Conservation (phyloP, 495 filamentous ascomycete species). For the Xylaria grammica region DNA sequence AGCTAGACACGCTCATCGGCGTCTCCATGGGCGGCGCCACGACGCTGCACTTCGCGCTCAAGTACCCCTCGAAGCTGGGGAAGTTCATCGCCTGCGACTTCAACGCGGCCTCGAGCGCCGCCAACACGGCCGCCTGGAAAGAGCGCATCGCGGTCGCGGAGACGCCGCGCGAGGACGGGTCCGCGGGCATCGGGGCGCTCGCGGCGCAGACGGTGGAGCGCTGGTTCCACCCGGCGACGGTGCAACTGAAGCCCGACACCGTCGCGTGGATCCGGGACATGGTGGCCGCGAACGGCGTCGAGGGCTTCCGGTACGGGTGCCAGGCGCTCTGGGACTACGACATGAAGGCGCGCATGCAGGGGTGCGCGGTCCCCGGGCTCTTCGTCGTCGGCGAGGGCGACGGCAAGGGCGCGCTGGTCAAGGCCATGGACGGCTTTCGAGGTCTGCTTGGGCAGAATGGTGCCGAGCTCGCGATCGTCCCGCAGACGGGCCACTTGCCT, state of each 20-base stretch:
- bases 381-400: conserved; percentile 75
- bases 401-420: conserved; percentile 68
- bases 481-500: conserved; percentile 75
- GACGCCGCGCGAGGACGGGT: conserved; percentile 51
- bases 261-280: conserved; percentile 58
- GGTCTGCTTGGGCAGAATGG: conserved; percentile 54
- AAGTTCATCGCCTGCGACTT: conserved; percentile 79
- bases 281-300: conserved; percentile 66
- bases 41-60: conserved; percentile 70
- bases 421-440: conserved; percentile 77
- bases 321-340: conserved; percentile 80
- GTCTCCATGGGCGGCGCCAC: conserved; percentile 82
- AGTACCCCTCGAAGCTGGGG: conserved; percentile 61
- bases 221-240: conserved; percentile 72
- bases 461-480: conserved; percentile 64
- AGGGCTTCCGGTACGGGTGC: conserved; percentile 71
- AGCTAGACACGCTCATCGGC: conserved; percentile 67
- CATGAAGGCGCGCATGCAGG: conserved; percentile 65
- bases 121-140: conserved; percentile 76
- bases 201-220: conserved; percentile 70
- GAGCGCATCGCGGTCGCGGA: conserved; percentile 74
- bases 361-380: conserved; percentile 61
- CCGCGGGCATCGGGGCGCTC: conserved; percentile 61
- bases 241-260: conserved; percentile 56
- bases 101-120: conserved; percentile 67